phyloP scores from a whole-genome alignment of 1,139 yeast genomes.

The Spencermartinsiella ligniputridi region DNA sequence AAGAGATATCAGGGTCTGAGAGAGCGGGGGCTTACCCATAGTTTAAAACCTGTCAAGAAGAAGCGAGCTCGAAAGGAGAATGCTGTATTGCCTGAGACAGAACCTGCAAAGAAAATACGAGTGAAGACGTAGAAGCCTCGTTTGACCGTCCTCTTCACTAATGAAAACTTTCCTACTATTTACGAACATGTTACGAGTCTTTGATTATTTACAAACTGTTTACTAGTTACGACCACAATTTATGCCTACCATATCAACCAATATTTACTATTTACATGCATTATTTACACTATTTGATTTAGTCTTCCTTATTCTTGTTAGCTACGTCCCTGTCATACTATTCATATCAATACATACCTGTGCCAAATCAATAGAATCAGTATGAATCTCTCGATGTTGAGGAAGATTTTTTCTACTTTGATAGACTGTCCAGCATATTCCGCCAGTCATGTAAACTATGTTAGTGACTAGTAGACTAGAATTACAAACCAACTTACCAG shows the following conservation, averaged over 20 bases:
- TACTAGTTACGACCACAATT: no score
- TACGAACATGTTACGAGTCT: no score
- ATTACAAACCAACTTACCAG: conserved; percentile 35
- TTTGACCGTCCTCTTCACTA: no score
- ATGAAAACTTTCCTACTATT: no score
- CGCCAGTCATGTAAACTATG: conserved; percentile 48
- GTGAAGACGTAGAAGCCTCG: no score
- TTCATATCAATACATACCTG: no score
- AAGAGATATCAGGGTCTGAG: conserved; percentile 37
- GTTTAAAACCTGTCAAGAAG: conserved; percentile 37
- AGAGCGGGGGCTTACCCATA: conserved; percentile 43
- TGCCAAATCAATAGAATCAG: background rate
- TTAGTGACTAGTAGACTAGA: conserved; percentile 6
- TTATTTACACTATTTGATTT: no score
- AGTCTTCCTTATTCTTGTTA: no score
- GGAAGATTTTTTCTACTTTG: conserved; percentile 35
- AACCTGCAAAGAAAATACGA: background rate
- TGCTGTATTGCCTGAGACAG: background rate
- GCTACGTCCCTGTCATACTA: no score
- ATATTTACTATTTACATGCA: no score
- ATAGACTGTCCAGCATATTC: conserved; percentile 59
- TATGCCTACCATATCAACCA: no score
- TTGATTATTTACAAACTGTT: no score
- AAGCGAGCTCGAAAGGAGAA: conserved; percentile 15
- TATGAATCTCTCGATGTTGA: conserved; percentile 11